These are phyloP conservation scores for Poa annua DNA, from an alignment of 176 grass and related monocot genomes.

Conservation along the genomic window DNA sequence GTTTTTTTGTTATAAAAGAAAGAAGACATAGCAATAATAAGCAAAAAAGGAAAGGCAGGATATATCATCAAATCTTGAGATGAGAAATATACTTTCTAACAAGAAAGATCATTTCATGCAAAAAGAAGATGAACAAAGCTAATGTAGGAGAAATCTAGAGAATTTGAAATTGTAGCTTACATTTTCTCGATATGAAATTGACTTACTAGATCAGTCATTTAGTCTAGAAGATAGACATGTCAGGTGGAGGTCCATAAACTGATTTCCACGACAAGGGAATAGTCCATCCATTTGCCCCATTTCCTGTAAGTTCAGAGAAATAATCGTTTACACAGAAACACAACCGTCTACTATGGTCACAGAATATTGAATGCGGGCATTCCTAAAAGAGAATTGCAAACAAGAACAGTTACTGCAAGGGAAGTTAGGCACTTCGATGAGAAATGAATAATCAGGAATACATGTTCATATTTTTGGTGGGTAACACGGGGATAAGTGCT, in stretches of 20 bases:
- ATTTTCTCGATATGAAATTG: slow-evolving; percentile 2
- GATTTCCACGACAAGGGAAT: slow-evolving; percentile 93
- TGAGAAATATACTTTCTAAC: neutral
- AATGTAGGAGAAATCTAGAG: neutral
- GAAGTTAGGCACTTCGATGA: neutral
- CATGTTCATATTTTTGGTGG: neutral
- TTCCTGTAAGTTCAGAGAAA: slow-evolving; percentile 53
- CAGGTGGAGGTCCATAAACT: slow-evolving; percentile 89
- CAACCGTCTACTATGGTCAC: slow-evolving; percentile 27
- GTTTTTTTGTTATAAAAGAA: neutral
- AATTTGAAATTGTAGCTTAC: slow-evolving; percentile 1
- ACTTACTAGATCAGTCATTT: slow-evolving; percentile 42
- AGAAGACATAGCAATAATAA: neutral
- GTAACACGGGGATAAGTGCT: neutral
- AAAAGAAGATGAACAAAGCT: neutral
- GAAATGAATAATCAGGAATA: slow-evolving; percentile 21
- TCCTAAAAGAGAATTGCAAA: slow-evolving; percentile 13
- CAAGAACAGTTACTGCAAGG: neutral
- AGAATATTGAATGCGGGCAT: slow-evolving; percentile 15
- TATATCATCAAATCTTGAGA: neutral
- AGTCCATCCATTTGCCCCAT: slow-evolving; percentile 64
- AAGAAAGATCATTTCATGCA: neutral
- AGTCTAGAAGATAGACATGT: slow-evolving; percentile 79
- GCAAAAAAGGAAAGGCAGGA: slow-evolving; percentile 6
- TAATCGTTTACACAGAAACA: slow-evolving; percentile 12